Evolutionary conservation across 768 basidiomycete species (phyloP).

Genomic region (Trametes maxima): DNA sequence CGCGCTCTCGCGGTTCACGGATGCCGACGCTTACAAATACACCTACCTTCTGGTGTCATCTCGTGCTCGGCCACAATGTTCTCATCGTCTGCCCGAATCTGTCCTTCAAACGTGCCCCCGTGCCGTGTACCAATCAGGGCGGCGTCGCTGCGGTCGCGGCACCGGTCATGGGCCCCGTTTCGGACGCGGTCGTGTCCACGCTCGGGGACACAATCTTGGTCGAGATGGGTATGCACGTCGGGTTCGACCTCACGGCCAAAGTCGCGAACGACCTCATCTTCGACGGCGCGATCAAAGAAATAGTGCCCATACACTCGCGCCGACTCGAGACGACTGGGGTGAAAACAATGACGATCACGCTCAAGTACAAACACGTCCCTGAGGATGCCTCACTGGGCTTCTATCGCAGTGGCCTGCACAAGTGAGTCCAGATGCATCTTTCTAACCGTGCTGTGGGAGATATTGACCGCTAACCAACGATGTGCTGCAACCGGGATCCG

Average conservation of each 20-base stretch:
- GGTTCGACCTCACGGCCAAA: slow-evolving; percentile 53
- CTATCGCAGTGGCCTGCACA: slow-evolving; percentile 61
- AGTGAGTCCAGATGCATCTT: slow-evolving; percentile 36
- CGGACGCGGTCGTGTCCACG: slow-evolving; percentile 51
- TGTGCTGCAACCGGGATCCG: background rate
- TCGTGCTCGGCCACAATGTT: background rate
- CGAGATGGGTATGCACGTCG: slow-evolving; percentile 55
- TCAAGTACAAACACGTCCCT: slow-evolving; percentile 59
- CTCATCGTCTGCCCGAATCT: background rate
- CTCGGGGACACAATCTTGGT: slow-evolving; percentile 62
- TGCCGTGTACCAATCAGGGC: slow-evolving; percentile 31
- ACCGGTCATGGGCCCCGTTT: slow-evolving; percentile 56
- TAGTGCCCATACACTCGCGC: slow-evolving; percentile 55
- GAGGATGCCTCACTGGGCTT: slow-evolving; percentile 63
- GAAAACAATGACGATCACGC: slow-evolving; percentile 59
- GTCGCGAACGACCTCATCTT: slow-evolving; percentile 56
- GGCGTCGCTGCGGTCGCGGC: slow-evolving; percentile 48
- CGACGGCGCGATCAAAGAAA: slow-evolving; percentile 47
- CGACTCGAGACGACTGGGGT: slow-evolving; percentile 58
- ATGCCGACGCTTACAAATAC: background rate
- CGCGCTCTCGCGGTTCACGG: background rate
- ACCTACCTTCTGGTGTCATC: background rate
- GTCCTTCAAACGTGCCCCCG: background rate
- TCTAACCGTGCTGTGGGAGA: slow-evolving; percentile 5
- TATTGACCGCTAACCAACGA: background rate